phyloP scores from a whole-genome alignment of 2,329 filamentous ascomycete genomes.

The Phaeosphaeria sp. region DNA sequence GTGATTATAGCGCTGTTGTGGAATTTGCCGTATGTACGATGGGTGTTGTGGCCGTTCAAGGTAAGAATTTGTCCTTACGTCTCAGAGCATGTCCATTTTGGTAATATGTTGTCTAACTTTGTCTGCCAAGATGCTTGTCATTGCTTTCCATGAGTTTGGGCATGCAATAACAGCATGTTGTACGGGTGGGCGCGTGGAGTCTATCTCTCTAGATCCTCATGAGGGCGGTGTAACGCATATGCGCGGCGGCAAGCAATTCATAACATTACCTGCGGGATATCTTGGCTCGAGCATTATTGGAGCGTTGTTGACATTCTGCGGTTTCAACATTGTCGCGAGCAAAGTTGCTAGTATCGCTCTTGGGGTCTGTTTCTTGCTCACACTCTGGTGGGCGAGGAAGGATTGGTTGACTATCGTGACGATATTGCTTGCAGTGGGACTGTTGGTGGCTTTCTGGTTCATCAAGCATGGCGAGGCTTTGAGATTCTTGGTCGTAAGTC shows the following conservation, averaged over 20 bases:
- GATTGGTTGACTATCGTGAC: constrained; percentile 80
- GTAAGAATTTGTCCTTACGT: constrained; percentile 48
- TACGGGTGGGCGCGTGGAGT: constrained; percentile 76
- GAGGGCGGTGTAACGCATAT: constrained; percentile 82
- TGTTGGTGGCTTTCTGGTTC: constrained; percentile 80
- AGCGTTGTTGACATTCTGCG: constrained; percentile 77
- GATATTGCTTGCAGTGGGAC: constrained; percentile 70
- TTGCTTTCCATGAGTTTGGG: constrained; percentile 81
- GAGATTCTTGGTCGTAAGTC: constrained; percentile 70
- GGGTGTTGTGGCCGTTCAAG: constrained; percentile 82
- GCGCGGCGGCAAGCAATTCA: constrained; percentile 71
- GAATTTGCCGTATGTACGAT: constrained; percentile 79
- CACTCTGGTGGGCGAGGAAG: constrained; percentile 79
- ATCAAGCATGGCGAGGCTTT: constrained; percentile 77
- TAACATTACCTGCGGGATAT: constrained; percentile 80
- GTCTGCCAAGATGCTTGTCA: constrained; percentile 61
- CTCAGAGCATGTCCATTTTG: not conserved
- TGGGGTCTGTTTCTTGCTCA: constrained; percentile 77
- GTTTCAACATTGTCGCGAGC: constrained; percentile 80
- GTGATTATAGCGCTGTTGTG: constrained; percentile 78
- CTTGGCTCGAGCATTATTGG: constrained; percentile 79
- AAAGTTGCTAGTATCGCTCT: constrained; percentile 79
- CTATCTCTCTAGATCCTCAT: constrained; percentile 74
- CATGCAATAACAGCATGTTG: constrained; percentile 75
- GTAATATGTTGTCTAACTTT: not conserved